These are phyloP conservation scores for Peronospora destructor DNA, from an alignment of 352 stramenopile species.

Conservation along the genomic window DNA sequence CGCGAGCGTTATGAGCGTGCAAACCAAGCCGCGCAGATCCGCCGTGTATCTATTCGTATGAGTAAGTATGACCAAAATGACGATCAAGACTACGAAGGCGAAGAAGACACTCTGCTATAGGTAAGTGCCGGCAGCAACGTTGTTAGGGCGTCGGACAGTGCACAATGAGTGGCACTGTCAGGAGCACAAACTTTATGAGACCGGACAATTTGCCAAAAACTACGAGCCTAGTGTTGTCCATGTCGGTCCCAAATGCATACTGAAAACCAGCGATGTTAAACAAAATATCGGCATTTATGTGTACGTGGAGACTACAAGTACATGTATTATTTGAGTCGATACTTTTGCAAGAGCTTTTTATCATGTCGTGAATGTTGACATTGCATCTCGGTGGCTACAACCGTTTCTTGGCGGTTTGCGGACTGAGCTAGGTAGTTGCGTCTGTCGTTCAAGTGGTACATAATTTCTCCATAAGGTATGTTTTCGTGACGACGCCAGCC, in stretches of 20 bases:
- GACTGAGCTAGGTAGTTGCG: constrained; percentile 10
- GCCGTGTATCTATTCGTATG: constrained; percentile 69
- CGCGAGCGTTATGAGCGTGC: constrained; percentile 48
- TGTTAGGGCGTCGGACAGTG: constrained; percentile 2
- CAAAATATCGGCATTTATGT: constrained; percentile 25
- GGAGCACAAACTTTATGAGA: constrained; percentile 2
- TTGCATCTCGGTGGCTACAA: constrained; percentile 29
- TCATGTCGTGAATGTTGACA: constrained; percentile 9
- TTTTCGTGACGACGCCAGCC: constrained; percentile 31
- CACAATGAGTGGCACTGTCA: neutral
- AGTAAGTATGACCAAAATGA: constrained; percentile 42
- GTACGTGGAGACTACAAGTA: constrained; percentile 2
- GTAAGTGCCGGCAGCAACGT: constrained; percentile 3
- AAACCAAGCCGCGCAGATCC: constrained; percentile 60
- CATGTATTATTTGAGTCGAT: neutral
- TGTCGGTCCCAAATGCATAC: constrained; percentile 13
- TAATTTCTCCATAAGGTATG: constrained; percentile 14
- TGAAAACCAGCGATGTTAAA: constrained; percentile 16
- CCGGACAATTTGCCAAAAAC: no score
- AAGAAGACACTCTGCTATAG: constrained; percentile 54
- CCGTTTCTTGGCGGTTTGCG: constrained; percentile 19
- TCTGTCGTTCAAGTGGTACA: neutral
- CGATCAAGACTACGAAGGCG: constrained; percentile 38
- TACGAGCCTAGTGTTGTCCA: neutral
- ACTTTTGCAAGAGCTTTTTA: neutral